phyloP scores from a whole-genome alignment of 768 basidiomycete genomes.

The Tulasnella sp. region DNA sequence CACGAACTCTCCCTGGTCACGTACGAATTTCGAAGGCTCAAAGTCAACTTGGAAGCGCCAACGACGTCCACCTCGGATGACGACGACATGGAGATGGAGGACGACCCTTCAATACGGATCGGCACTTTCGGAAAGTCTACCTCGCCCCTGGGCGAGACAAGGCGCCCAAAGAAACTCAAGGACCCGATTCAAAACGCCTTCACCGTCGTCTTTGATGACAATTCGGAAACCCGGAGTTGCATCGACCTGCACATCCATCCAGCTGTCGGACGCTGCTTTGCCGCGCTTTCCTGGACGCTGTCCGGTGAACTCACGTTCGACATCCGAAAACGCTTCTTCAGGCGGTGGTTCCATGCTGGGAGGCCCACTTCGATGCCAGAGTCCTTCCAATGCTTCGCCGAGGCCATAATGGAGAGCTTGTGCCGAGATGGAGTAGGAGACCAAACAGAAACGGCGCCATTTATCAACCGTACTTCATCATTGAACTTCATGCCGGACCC shows the following conservation, averaged over 20 bases:
- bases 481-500: constrained; percentile 34
- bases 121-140: neutral
- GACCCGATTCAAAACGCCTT: constrained; percentile 57
- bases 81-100: constrained; percentile 19
- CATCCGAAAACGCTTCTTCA: constrained; percentile 60
- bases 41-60: constrained; percentile 6
- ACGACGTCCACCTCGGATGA: neutral
- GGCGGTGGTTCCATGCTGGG: constrained; percentile 56
- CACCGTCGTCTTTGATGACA: constrained; percentile 59
- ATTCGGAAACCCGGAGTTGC: constrained; percentile 51
- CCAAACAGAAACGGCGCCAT: neutral
- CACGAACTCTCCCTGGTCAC: constrained; percentile 62
- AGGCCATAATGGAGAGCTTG: constrained; percentile 57
- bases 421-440: constrained; percentile 35
- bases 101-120: neutral
- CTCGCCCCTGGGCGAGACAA: constrained; percentile 2
- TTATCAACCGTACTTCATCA: neutral
- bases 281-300: constrained; percentile 64
- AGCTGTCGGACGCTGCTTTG: constrained; percentile 63
- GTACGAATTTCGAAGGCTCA: constrained; percentile 57
- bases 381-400: constrained; percentile 61
- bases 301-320: constrained; percentile 59
- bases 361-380: constrained; percentile 51
- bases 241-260: constrained; percentile 62
- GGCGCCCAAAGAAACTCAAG: constrained; percentile 51